Conservation (phyloP, 257 asterid species). For the Jasminum sambac region DNA sequence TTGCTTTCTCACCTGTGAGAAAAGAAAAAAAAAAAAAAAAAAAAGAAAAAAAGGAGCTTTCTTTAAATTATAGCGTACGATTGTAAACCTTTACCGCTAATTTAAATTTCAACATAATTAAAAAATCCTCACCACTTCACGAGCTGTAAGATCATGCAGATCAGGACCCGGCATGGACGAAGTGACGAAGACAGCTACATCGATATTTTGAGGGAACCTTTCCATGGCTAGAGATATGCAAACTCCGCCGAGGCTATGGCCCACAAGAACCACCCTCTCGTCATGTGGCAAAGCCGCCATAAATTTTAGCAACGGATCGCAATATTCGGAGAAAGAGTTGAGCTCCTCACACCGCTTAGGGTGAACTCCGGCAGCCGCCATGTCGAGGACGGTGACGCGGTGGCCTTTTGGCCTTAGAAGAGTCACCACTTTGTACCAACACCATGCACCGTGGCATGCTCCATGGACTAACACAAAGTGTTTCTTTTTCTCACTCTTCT, state of each 20-base stretch:
- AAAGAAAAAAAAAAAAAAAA: no score
- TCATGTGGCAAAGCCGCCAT: constrained; percentile 30
- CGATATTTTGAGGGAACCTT: constrained; percentile 33
- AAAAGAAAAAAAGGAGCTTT: no score
- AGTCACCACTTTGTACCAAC: constrained; percentile 48
- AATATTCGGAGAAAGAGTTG: constrained; percentile 32
- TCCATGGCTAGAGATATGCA: constrained; percentile 43
- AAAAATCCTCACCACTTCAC: constrained; percentile 24
- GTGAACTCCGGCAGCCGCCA: constrained; percentile 45
- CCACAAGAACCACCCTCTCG: constrained; percentile 40
- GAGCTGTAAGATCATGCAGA: background rate
- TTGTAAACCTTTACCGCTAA: no score
- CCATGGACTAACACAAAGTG: constrained; percentile 56
- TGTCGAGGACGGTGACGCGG: constrained; percentile 47
- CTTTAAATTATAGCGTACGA: no score
- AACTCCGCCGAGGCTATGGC: constrained; percentile 49
- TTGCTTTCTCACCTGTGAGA: constrained; percentile 20
- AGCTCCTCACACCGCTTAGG: constrained; percentile 31
- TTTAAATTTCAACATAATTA: no score
- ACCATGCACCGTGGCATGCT: constrained; percentile 58
- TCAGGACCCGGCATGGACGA: constrained; percentile 45
- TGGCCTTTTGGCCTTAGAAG: constrained; percentile 38
- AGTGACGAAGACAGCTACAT: constrained; percentile 37
- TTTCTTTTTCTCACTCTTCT: constrained; percentile 18
- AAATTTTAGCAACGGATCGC: constrained; percentile 38